Conservation (phyloP, 495 filamentous ascomycete species). For the Hypomontagnella monticulosa region DNA sequence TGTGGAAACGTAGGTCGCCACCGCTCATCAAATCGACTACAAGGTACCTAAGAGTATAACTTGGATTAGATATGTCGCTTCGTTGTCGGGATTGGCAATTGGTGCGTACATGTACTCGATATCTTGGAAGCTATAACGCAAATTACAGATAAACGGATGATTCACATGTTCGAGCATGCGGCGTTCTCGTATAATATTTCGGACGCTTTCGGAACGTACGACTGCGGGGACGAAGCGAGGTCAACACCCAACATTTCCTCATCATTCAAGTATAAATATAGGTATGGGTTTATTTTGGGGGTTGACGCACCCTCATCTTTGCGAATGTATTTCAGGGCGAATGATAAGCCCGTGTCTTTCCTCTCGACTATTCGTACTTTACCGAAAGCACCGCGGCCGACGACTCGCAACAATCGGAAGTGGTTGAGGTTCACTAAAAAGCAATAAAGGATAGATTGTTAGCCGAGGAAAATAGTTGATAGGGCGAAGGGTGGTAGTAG, state of each 20-base stretch:
- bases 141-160: conserved; percentile 97
- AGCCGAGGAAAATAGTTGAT: conserved; percentile 20
- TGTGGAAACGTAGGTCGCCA: conserved; percentile 96
- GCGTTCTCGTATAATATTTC: conserved; percentile 96
- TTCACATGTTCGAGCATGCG: conserved; percentile 98
- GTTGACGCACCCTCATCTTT: conserved; percentile 90
- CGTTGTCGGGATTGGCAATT: background rate
- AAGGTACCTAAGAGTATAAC: conserved; percentile 75
- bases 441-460: conserved; percentile 24
- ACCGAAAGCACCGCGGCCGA: conserved; percentile 97
- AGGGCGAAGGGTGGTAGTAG: conserved; percentile 8
- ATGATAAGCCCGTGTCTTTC: conserved; percentile 90
- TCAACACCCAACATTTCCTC: conserved; percentile 19
- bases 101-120: conserved; percentile 92
- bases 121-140: conserved; percentile 99
- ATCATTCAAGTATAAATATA: background rate
- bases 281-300: background rate
- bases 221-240: conserved; percentile 61
- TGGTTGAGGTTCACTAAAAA: conserved; percentile 91
- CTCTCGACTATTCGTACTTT: conserved; percentile 98
- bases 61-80: conserved; percentile 27
- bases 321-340: conserved; percentile 96
- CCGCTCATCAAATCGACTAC: conserved; percentile 99
- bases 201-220: conserved; percentile 95
- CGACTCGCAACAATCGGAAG: conserved; percentile 92